Conservation (phyloP, 805 yeast species). For the Tetrapisispora fleetii region DNA sequence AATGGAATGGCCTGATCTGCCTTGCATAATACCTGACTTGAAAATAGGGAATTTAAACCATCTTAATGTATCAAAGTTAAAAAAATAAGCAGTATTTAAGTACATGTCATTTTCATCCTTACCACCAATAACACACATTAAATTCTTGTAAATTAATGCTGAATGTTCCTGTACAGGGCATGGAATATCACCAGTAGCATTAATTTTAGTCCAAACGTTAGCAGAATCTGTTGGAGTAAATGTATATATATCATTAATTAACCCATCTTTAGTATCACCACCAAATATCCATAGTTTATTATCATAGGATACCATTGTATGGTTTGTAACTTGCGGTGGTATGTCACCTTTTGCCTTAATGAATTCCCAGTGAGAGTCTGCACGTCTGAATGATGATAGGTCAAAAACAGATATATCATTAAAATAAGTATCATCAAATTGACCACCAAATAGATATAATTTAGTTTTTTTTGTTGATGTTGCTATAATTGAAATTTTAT, state of each 20-base stretch:
- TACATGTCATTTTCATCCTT: slow-evolving; percentile 65
- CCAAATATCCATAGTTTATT: slow-evolving; percentile 82
- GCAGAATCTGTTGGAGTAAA: slow-evolving; percentile 49
- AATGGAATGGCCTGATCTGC: slow-evolving; percentile 86
- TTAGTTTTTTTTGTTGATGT: slow-evolving; percentile 46
- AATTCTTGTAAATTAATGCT: slow-evolving; percentile 65
- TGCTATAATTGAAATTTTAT: slow-evolving; percentile 69
- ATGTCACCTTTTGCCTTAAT: slow-evolving; percentile 43
- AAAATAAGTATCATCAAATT: slow-evolving; percentile 71
- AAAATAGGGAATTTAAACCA: slow-evolving; percentile 57
- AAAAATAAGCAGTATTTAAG: slow-evolving; percentile 56
- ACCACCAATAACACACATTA: slow-evolving; percentile 84
- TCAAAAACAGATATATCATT: slow-evolving; percentile 83
- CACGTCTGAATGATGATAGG: slow-evolving; percentile 72
- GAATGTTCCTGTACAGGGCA: slow-evolving; percentile 90
- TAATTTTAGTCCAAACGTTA: slow-evolving; percentile 61
- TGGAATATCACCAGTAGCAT: slow-evolving; percentile 49
- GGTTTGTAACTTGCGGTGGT: slow-evolving; percentile 79
- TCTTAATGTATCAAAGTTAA: slow-evolving; percentile 58
- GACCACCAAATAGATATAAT: slow-evolving; percentile 90
- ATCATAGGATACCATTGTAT: slow-evolving; percentile 74
- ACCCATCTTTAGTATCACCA: slow-evolving; percentile 69
- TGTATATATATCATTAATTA: slow-evolving; percentile 69
- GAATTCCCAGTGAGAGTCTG: slow-evolving; percentile 76
- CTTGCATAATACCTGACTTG: slow-evolving; percentile 49